phyloP scores from a whole-genome alignment of 495 filamentous ascomycete genomes.

The Neurospora sp. region DNA sequence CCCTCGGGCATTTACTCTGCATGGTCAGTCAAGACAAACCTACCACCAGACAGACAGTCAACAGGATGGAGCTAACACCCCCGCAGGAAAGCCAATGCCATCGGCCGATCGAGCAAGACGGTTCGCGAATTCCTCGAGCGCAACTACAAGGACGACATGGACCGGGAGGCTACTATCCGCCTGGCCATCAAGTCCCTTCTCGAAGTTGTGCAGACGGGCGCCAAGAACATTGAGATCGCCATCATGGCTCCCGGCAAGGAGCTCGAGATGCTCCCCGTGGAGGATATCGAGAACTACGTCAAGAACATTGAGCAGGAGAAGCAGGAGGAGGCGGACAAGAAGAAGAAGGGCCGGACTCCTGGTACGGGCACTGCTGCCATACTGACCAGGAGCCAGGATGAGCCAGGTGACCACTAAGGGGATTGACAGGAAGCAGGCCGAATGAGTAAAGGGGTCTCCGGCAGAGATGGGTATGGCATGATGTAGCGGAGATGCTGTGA shows the following conservation, averaged over 20 bases:
- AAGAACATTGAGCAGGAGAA: constrained; percentile 99
- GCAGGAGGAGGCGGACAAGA: constrained; percentile 94
- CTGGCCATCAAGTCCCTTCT: constrained; percentile 94
- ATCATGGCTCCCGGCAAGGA: constrained; percentile 92
- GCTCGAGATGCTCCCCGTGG: constrained; percentile 89
- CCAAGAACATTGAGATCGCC: constrained; percentile 99
- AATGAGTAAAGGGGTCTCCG: neutral
- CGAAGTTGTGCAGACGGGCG: constrained; percentile 96
- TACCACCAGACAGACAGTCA: neutral
- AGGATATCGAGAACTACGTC: constrained; percentile 92
- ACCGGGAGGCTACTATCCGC: constrained; percentile 91
- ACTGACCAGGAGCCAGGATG: constrained; percentile 56
- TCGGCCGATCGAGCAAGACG: constrained; percentile 95
- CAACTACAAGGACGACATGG: constrained; percentile 96
- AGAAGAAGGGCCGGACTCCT: constrained; percentile 75
- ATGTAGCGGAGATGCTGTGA: neutral
- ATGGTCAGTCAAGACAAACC: constrained; percentile 50
- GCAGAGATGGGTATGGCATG: neutral
- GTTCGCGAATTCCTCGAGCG: constrained; percentile 96
- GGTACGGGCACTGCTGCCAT: constrained; percentile 73
- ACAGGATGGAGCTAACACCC: neutral
- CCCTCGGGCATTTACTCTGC: constrained; percentile 97
- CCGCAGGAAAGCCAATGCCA: constrained; percentile 94
- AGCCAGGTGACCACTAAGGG: constrained; percentile 20
- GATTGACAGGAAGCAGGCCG: neutral